These are phyloP conservation scores for Gossypium longicalyx DNA, from an alignment of 345 rosid genomes.

Conservation along the genomic window DNA sequence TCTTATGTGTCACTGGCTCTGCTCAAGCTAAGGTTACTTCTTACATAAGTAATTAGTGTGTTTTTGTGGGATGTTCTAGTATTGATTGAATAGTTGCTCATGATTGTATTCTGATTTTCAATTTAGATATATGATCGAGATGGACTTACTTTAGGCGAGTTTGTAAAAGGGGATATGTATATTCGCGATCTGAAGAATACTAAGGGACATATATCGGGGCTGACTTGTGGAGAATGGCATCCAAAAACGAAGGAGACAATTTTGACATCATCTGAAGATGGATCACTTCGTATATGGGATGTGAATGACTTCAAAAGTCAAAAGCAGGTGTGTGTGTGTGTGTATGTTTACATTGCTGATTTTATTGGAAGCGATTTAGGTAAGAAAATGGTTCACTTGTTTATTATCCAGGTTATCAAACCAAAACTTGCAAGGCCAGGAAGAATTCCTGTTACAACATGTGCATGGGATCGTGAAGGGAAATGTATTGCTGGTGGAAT, in stretches of 20 bases:
- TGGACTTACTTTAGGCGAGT: slow-evolving; percentile 93
- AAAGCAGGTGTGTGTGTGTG: slow-evolving; percentile 53
- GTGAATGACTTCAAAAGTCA: slow-evolving; percentile 92
- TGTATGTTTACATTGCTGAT: not conserved
- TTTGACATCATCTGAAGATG: slow-evolving; percentile 94
- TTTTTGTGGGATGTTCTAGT: not conserved
- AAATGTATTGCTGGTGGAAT: slow-evolving; percentile 82
- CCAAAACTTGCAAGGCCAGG: slow-evolving; percentile 99
- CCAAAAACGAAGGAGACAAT: slow-evolving; percentile 78
- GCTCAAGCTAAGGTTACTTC: slow-evolving; percentile 89
- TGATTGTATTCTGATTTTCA: not conserved
- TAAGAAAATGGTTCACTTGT: slow-evolving; percentile 12
- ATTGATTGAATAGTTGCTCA: slow-evolving; percentile 7
- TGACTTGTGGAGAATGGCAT: slow-evolving; percentile 97
- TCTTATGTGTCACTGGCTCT: slow-evolving; percentile 87
- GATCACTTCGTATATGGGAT: slow-evolving; percentile 95
- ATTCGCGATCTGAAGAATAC: slow-evolving; percentile 96
- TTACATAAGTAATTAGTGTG: not conserved
- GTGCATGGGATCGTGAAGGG: slow-evolving; percentile 96
- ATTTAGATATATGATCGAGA: slow-evolving; percentile 90
- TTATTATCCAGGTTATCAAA: slow-evolving; percentile 74
- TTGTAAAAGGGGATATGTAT: slow-evolving; percentile 97
- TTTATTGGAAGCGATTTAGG: not conserved
- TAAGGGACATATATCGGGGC: slow-evolving; percentile 87
- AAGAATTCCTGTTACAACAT: slow-evolving; percentile 86